phyloP scores from a whole-genome alignment of 805 yeast species.

The Saccharomycopsis sp. region DNA sequence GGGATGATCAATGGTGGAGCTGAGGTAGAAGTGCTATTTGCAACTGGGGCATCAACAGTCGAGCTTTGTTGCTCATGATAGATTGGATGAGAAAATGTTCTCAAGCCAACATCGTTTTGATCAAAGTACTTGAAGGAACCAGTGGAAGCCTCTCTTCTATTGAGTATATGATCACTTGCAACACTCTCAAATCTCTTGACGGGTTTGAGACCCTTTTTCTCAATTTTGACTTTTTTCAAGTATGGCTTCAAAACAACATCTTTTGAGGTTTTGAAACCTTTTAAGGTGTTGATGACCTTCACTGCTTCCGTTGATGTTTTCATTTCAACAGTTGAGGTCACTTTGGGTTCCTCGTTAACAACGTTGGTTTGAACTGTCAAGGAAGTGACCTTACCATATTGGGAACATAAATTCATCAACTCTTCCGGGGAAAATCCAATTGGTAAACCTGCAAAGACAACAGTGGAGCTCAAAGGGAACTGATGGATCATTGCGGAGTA shows the following conservation, averaged over 20 bases:
- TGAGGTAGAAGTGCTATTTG: too few relatives aligned
- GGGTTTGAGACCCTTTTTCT: conserved; percentile 1
- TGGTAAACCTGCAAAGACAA: conserved; percentile 13
- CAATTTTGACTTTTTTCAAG: neutral
- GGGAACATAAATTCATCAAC: conserved; percentile 9
- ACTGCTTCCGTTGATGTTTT: conserved; percentile 4
- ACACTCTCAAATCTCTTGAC: too few relatives aligned
- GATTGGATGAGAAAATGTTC: too few relatives aligned
- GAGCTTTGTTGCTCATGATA: too few relatives aligned
- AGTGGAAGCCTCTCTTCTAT: too few relatives aligned
- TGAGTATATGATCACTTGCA: too few relatives aligned
- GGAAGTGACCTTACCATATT: conserved; percentile 13
- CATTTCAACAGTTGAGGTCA: conserved; percentile 13
- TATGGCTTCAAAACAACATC: neutral
- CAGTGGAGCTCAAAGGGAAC: too few relatives aligned
- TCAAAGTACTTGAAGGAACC: too few relatives aligned
- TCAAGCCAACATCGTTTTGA: too few relatives aligned
- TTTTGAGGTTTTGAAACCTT: neutral
- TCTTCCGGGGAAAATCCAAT: conserved; percentile 4
- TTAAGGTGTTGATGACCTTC: conserved; percentile 1
- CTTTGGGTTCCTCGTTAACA: neutral
- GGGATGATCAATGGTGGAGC: too few relatives aligned
- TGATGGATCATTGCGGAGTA: neutral
- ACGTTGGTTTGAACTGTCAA: conserved; percentile 3
- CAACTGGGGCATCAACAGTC: too few relatives aligned